Base-by-base conservation (phyloP, 805 yeast genomes). In the Isabelozyma gotoi region DNA sequence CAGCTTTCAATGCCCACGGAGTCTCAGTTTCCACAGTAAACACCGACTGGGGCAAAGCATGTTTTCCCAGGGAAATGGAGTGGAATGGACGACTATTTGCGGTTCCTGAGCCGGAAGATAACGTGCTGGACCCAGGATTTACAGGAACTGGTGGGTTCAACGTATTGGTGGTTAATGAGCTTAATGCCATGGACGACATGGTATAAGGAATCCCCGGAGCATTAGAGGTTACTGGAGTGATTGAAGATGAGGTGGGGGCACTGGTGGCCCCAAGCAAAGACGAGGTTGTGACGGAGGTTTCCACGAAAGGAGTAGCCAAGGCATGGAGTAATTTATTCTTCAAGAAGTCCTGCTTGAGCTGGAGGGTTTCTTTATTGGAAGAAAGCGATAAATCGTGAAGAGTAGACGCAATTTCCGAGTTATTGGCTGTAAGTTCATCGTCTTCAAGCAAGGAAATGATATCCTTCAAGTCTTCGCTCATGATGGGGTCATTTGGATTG, bases 1-100 rank as follows among this genome's bases (percentile, higher is more conserved):
- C 89, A 5, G 95, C 91, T 55, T 80, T 80, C 39, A 91, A 76
- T 19, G 72, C 67, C 91, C 94, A 91, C 0, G 97, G 97, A 38
- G 77, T 75, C 11, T 77, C 80, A 18, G 77, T 68, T 2, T 81
- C 81, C 39, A 95, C 87, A 0, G 96, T 88, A 60, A 91, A 84
- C 10, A 90, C 84, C 0, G 96, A 94, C 56, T 88, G 94, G 8
- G 92, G 92, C 1, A 80, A 71, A 0, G 85, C 63, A 46, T 82
- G 84, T 53, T 86, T 89, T 2, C 86, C 82, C 0, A 90, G 76
- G 0, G 88, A 75, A 47, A 82, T 67, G 31, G 84, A 60, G 67
- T 88, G 88, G 62, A 77, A 81, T 10, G 82, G 78, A 29, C 85
- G 56, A 24, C 65, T 63, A 15, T 29, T 45, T 7, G 43, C 31